Percentiles rank a stretch among this genome's conserved stretches.
phyloP scores from a whole-genome alignment of 2,329 filamentous ascomycete genomes.

The Fusarium denticulatum region DNA sequence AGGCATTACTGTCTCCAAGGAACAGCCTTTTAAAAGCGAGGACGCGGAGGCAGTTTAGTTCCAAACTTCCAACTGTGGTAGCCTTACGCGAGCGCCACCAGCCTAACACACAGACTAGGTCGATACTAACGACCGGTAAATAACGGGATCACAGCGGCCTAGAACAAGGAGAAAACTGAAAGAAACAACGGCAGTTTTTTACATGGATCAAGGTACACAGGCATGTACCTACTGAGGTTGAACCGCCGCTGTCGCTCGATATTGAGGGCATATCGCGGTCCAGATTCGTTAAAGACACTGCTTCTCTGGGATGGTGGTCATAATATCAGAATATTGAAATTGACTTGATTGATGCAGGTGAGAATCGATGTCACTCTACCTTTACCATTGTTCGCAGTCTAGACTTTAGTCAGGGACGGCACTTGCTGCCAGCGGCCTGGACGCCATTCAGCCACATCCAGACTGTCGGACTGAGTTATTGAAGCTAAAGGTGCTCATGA shows the following conservation, averaged over 20 bases:
- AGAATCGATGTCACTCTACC: slow-evolving; percentile 8
- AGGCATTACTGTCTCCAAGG: slow-evolving; percentile 28
- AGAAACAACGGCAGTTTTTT: slow-evolving; percentile 1
- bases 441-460: slow-evolving; percentile 28
- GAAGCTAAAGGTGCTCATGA: slow-evolving; percentile 11
- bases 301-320: not conserved
- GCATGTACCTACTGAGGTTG: not conserved
- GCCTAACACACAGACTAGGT: slow-evolving; percentile 20
- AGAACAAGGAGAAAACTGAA: slow-evolving; percentile 26
- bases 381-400: not conserved
- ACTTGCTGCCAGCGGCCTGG: slow-evolving; percentile 16
- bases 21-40: slow-evolving; percentile 34
- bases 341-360: not conserved
- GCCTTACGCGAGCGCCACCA: slow-evolving; percentile 36
- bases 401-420: slow-evolving; percentile 12
- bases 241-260: slow-evolving; percentile 7
- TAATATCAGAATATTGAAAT: slow-evolving; percentile 2
- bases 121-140: slow-evolving; percentile 9
- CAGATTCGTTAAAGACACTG: slow-evolving; percentile 3
- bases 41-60: not conserved
- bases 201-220: not conserved
- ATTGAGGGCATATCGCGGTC: not conserved
- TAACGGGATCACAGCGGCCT: slow-evolving; percentile 33
- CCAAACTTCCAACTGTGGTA: slow-evolving; percentile 9
- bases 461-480: slow-evolving; percentile 24